These are phyloP conservation scores for Talaromyces sp. DNA, from an alignment of 2,329 filamentous ascomycete genomes.

Conservation along the genomic window DNA sequence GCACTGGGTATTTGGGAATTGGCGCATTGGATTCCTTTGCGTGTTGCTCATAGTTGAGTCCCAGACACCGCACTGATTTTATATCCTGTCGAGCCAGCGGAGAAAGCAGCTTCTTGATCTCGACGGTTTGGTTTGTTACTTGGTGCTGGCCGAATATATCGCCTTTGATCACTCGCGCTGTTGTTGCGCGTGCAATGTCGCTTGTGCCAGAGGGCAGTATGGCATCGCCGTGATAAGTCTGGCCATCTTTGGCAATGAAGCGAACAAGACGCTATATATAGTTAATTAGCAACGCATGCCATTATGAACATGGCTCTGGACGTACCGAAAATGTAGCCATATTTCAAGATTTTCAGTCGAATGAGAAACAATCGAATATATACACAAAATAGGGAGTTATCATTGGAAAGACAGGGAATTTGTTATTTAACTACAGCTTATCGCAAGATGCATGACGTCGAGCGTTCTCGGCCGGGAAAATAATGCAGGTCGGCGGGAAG, in stretches of 20 bases:
- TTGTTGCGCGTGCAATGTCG: slow-evolving; percentile 57
- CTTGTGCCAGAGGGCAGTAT: slow-evolving; percentile 57
- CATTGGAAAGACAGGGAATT: not conserved
- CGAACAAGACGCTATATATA: slow-evolving; percentile 62
- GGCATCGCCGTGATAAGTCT: slow-evolving; percentile 68
- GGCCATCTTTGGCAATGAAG: slow-evolving; percentile 66
- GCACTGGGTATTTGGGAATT: slow-evolving; percentile 64
- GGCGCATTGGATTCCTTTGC: slow-evolving; percentile 65
- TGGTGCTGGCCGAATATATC: slow-evolving; percentile 61
- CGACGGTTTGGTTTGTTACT: slow-evolving; percentile 58
- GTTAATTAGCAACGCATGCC: not conserved
- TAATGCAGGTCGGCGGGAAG: not conserved
- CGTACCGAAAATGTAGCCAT: slow-evolving; percentile 11
- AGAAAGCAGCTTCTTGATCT: slow-evolving; percentile 51
- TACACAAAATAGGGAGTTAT: not conserved
- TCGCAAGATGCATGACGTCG: not conserved
- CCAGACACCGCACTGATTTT: slow-evolving; percentile 63
- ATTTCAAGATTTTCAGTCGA: not conserved
- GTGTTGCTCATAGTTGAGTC: slow-evolving; percentile 68
- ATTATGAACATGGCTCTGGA: not conserved
- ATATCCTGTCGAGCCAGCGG: slow-evolving; percentile 61
- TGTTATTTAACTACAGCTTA: not conserved
- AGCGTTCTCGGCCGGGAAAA: slow-evolving; percentile 1
- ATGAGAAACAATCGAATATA: not conserved
- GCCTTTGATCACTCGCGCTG: slow-evolving; percentile 60